Percentiles rank a stretch among this genome's conserved stretches.
phyloP scores from a whole-genome alignment of 805 yeast genomes.

The Komagataella mondaviorum region DNA sequence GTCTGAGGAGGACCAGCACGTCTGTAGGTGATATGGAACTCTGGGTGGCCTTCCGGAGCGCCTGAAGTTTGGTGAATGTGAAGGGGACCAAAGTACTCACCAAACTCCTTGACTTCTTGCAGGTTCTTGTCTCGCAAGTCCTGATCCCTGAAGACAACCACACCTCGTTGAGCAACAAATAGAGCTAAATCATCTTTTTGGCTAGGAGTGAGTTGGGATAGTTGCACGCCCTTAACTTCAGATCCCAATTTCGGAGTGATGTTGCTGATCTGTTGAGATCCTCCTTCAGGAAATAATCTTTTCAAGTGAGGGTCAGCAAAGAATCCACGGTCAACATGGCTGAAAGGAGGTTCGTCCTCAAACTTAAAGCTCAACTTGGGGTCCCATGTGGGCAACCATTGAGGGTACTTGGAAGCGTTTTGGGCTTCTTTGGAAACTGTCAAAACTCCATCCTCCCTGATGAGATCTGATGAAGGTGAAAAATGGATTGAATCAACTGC shows the following conservation, averaged over 20 bases:
- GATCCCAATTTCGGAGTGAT: slow-evolving; percentile 63
- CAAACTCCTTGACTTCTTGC: slow-evolving; percentile 33
- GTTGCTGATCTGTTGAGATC: slow-evolving; percentile 18
- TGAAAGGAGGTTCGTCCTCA: slow-evolving; percentile 25
- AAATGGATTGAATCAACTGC: slow-evolving; percentile 24
- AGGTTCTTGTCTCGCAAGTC: slow-evolving; percentile 47
- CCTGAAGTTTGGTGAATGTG: slow-evolving; percentile 71
- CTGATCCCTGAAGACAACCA: slow-evolving; percentile 52
- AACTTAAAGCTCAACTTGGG: slow-evolving; percentile 33
- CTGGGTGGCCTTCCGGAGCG: slow-evolving; percentile 44
- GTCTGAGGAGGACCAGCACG: slow-evolving; percentile 26
- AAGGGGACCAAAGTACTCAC: slow-evolving; percentile 52
- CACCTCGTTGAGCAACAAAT: slow-evolving; percentile 56
- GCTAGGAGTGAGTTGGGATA: slow-evolving; percentile 33
- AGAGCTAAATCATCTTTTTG: slow-evolving; percentile 63
- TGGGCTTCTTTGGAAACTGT: slow-evolving; percentile 26
- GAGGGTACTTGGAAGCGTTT: slow-evolving; percentile 27
- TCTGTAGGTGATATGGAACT: slow-evolving; percentile 50
- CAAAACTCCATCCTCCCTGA: slow-evolving; percentile 32
- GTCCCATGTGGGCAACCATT: slow-evolving; percentile 57
- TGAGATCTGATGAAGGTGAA: slow-evolving; percentile 33
- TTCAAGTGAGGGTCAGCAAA: slow-evolving; percentile 42
- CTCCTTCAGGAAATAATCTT: slow-evolving; percentile 25
- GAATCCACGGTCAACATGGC: slow-evolving; percentile 46
- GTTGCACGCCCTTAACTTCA: slow-evolving; percentile 46